Conservation (phyloP, 1,284 basidiomycete species). For the Pseudozyma thailandica region DNA sequence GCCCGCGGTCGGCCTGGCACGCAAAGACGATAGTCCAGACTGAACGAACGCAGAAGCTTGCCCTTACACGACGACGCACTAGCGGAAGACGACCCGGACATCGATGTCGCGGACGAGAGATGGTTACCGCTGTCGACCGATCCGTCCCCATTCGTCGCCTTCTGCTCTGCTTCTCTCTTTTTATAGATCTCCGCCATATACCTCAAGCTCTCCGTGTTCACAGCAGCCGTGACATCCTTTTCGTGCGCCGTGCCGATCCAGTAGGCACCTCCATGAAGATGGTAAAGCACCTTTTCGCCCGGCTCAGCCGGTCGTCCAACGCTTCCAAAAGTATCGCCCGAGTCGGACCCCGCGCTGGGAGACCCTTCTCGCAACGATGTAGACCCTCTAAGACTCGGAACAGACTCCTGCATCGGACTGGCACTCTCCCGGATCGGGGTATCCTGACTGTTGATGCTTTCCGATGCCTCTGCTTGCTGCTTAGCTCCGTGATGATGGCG, state of each 20-base stretch:
- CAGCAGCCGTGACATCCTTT: conserved; percentile 54
- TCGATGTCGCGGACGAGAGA: conserved; percentile 11
- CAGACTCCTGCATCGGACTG: conserved; percentile 10
- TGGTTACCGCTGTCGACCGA: not conserved
- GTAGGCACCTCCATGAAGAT: conserved; percentile 64
- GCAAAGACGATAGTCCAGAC: conserved; percentile 61
- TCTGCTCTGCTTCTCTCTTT: conserved; percentile 10
- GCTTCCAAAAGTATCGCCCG: conserved; percentile 14
- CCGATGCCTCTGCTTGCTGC: not conserved
- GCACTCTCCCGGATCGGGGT: too few relatives aligned
- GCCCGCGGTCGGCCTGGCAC: conserved; percentile 48
- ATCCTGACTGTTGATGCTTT: not conserved
- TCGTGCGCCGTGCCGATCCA: conserved; percentile 64
- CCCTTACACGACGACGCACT: conserved; percentile 10
- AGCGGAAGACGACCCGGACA: conserved; percentile 2
- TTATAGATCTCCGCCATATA: conserved; percentile 52
- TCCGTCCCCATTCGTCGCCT: not conserved
- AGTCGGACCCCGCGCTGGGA: not conserved
- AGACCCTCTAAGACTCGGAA: not conserved
- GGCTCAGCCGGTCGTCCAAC: conserved; percentile 42
- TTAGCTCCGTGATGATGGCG: not conserved
- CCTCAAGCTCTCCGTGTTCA: conserved; percentile 51
- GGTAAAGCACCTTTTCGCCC: conserved; percentile 59
- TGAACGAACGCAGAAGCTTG: conserved; percentile 56
- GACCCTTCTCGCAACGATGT: conserved; percentile 7